Evolutionary conservation across 2,329 filamentous ascomycete species (phyloP).

Genomic region (Cladophialophora yegresii): DNA sequence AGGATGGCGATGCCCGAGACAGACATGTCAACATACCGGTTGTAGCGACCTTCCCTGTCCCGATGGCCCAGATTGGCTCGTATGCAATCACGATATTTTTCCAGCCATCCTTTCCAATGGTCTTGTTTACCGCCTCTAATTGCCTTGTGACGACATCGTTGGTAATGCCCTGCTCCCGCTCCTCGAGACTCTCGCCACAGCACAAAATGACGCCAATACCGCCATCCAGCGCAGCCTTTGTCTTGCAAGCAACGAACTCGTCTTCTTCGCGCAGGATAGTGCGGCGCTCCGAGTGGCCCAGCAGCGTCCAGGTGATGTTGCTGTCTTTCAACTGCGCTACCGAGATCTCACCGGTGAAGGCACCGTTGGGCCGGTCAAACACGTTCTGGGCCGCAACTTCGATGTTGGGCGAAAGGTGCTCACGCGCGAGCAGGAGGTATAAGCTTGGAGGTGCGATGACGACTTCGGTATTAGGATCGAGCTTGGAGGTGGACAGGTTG

Average conservation of each 20-base stretch:
- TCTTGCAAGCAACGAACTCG: slow-evolving; percentile 85
- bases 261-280: slow-evolving; percentile 86
- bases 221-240: slow-evolving; percentile 84
- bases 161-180: slow-evolving; percentile 40
- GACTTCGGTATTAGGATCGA: slow-evolving; percentile 67
- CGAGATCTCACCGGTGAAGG: slow-evolving; percentile 95
- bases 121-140: slow-evolving; percentile 76
- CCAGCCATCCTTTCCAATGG: slow-evolving; percentile 73
- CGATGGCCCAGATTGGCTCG: slow-evolving; percentile 92
- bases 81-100: slow-evolving; percentile 94
- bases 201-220: slow-evolving; percentile 92
- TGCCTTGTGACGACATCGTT: slow-evolving; percentile 72
- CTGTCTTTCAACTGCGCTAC: slow-evolving; percentile 87
- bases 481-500: slow-evolving; percentile 79
- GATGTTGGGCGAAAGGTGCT: slow-evolving; percentile 72
- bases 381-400: slow-evolving; percentile 95
- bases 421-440: slow-evolving; percentile 85
- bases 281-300: slow-evolving; percentile 94
- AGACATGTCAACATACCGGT: slow-evolving; percentile 42
- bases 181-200: slow-evolving; percentile 90
- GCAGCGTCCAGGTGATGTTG: slow-evolving; percentile 83
- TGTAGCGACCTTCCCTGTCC: slow-evolving; percentile 89
- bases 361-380: slow-evolving; percentile 93
- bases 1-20: background rate
- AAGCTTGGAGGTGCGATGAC: slow-evolving; percentile 88